Base-by-base conservation (phyloP, 768 basidiomycete species). In the Rubroboletus satanas region DNA sequence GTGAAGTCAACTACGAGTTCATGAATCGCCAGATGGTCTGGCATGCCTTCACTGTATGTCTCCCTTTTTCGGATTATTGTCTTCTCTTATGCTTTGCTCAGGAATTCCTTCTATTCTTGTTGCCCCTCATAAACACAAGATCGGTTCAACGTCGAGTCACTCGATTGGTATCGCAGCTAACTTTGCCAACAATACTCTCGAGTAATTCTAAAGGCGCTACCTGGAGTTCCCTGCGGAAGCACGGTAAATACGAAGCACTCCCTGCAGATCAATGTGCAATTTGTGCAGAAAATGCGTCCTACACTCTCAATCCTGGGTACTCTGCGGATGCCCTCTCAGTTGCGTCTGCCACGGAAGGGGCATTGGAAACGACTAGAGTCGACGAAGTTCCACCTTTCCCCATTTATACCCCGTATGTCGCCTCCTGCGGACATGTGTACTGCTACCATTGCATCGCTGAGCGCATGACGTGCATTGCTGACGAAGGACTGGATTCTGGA, bases 21-120 rank as follows among this genome's bases (percentile, higher is more conserved):
- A 96, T 98, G 92, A 98, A 98, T 64, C 89, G 97, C 61, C 96
- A 98, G 71, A 90, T 99, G 82, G 97, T 99, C 51, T 99, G 97
- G 97, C 92, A 95, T 67, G 91, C 93, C 0, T 96, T 98, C 70
- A 98, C 97, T 7, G 96, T 96, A 66, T 51, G 90, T 48, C 33
- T 26, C 21, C 26, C 23, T 35, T 21, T 41, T 47, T 39, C 33
- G 45, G 15, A 21, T 31, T 33, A 32, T 32, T 4, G 32, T 23
- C 14, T 46, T 18, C 35, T 41, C 55, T 57, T 44, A 59, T n/a
- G 47, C 23, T 9, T 51, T 57, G n/a, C 38, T 29, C 59, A 98
- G 96, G 95, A 98, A 81, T 98, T 98, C 72, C 77, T 98, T 14
- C 77, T 98, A 35, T 98, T 98, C 75, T 72, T 93, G 18, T 78